A percentile compares a stretch with the other conserved stretches of the same genome.
Evolutionary conservation across 306 rosid species (phyloP).

Genomic region (Vigna nakashimae): DNA sequence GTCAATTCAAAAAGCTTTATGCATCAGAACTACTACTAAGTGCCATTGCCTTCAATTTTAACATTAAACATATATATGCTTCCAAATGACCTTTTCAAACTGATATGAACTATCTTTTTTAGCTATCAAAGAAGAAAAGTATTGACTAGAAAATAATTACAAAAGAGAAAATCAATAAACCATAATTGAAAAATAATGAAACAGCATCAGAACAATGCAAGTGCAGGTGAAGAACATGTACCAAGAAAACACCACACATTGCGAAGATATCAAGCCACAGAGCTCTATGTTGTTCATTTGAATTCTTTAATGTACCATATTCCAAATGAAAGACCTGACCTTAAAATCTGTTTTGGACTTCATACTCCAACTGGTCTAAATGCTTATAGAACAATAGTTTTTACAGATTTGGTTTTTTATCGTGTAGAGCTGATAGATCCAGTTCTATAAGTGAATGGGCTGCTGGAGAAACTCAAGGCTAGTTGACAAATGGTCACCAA

Average conservation of each 20-base stretch:
- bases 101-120: no score
- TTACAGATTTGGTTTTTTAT: not conserved
- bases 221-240: not conserved
- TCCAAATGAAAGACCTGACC: not conserved
- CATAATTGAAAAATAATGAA: not conserved
- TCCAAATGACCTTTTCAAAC: not conserved
- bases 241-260: not conserved
- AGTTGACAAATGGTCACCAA: not conserved
- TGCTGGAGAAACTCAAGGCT: not conserved
- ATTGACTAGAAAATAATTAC: no score
- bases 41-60: not conserved
- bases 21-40: not conserved
- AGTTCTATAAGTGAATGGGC: not conserved
- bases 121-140: not conserved
- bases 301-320: not conserved
- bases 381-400: not conserved
- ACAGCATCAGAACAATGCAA: not conserved
- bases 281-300: not conserved
- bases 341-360: not conserved
- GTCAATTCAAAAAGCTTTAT: not conserved
- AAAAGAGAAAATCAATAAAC: not conserved
- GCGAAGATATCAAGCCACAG: not conserved
- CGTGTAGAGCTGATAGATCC: not conserved
- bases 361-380: not conserved
- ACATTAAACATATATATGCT: not conserved